Evolutionary conservation across 2,329 filamentous ascomycete species (phyloP).

Genomic region (Fusarium udum): DNA sequence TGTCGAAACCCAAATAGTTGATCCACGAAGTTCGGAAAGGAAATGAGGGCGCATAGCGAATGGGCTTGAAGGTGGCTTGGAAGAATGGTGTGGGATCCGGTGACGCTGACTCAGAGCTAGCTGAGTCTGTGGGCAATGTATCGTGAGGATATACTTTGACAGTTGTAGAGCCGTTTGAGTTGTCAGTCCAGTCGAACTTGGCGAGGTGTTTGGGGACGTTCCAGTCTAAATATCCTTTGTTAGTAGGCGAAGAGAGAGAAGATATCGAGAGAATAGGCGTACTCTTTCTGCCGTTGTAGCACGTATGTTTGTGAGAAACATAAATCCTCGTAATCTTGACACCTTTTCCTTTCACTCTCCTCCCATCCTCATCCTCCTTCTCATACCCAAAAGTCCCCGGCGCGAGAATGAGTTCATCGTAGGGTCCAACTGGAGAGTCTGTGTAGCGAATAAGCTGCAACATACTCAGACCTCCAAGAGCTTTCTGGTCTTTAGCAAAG

Average conservation of each 20-base stretch:
- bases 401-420: conserved; percentile 61
- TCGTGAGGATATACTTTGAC: conserved; percentile 59
- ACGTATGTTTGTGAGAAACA: conserved; percentile 61
- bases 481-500: conserved; percentile 51
- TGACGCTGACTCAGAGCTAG: conserved; percentile 44
- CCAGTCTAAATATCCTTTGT: conserved; percentile 53
- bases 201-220: conserved; percentile 66
- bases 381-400: conserved; percentile 58
- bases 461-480: conserved; percentile 57
- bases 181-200: conserved; percentile 56
- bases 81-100: conserved; percentile 55
- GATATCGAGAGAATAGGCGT: neutral
- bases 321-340: conserved; percentile 62
- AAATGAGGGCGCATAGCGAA: conserved; percentile 55
- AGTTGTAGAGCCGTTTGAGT: conserved; percentile 48
- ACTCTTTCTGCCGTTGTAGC: conserved; percentile 63
- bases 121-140: conserved; percentile 37
- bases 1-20: conserved; percentile 54
- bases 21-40: conserved; percentile 53
- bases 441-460: conserved; percentile 62
- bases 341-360: conserved; percentile 46
- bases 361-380: conserved; percentile 48
- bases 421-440: conserved; percentile 61
- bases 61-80: conserved; percentile 55
- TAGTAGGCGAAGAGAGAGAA: neutral